phyloP scores from a whole-genome alignment of 1,284 basidiomycete genomes.

The Ustilago hordei region DNA sequence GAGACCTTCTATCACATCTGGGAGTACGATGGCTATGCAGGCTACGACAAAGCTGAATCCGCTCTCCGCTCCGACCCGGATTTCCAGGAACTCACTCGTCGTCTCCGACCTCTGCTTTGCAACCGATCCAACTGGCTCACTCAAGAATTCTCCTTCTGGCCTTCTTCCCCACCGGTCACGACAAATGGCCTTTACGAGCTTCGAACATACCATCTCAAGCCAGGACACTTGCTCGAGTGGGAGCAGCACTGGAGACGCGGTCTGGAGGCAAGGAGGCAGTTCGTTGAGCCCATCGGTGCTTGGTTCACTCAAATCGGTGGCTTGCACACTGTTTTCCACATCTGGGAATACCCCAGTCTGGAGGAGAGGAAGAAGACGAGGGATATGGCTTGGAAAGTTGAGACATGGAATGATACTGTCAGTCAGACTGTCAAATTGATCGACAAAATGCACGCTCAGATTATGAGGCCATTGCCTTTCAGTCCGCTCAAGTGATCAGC shows the following conservation, averaged over 20 bases:
- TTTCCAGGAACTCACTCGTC: constrained; percentile 39
- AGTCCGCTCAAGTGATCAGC: constrained; percentile 43
- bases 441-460: constrained; percentile 68
- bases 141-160: constrained; percentile 68
- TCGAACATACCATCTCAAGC: constrained; percentile 65
- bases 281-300: constrained; percentile 65
- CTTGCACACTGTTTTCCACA: constrained; percentile 66
- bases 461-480: constrained; percentile 63
- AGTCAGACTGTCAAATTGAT: constrained; percentile 66
- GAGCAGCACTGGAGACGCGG: constrained; percentile 67
- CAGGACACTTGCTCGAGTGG: constrained; percentile 66
- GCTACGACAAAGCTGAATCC: constrained; percentile 57
- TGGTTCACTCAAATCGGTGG: constrained; percentile 68
- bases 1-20: constrained; percentile 69
- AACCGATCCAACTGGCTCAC: constrained; percentile 64
- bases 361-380: constrained; percentile 66
- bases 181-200: constrained; percentile 61
- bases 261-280: constrained; percentile 64
- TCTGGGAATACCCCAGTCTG: constrained; percentile 66
- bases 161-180: constrained; percentile 43
- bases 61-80: constrained; percentile 42
- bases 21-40: constrained; percentile 65
- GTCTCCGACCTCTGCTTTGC: constrained; percentile 42
- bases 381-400: constrained; percentile 67
- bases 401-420: constrained; percentile 68